Evolutionary conservation across 805 yeast species (phyloP).

Genomic region (Yarrowia porcina): DNA sequence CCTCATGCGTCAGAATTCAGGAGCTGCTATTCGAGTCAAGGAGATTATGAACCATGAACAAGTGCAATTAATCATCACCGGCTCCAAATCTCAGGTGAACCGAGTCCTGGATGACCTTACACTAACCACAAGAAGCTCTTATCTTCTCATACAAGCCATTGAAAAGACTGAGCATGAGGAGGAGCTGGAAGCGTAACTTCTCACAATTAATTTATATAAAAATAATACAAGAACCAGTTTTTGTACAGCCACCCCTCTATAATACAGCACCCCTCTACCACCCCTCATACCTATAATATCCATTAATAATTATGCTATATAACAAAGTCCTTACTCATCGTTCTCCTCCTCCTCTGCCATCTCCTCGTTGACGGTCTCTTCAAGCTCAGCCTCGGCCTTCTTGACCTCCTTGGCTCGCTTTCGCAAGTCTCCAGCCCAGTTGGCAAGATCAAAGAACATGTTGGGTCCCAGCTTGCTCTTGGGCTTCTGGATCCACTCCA

Average conservation of each 20-base stretch:
- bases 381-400: background rate
- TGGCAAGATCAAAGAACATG: constrained; percentile 71
- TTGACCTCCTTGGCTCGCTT: constrained; percentile 2
- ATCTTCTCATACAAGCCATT: background rate
- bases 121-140: background rate
- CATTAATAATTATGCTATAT: background rate
- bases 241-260: no score
- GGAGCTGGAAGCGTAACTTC: no score
- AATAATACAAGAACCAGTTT: no score
- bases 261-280: no score
- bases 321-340: background rate
- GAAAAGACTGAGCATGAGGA: background rate
- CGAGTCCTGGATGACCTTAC: constrained; percentile 1
- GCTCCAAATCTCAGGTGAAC: background rate
- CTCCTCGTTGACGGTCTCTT: background rate
- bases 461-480: constrained; percentile 50
- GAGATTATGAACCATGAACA: background rate
- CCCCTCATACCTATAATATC: no score
- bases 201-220: background rate
- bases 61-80: background rate
- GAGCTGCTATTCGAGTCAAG: constrained; percentile 1
- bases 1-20: background rate
- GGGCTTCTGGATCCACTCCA: constrained; percentile 55
- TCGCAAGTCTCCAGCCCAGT: constrained; percentile 51
- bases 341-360: constrained; percentile 3